Evolutionary conservation across 106 monocot genomes (phyloP).

Genomic region (Platanthera guangdongensis): DNA sequence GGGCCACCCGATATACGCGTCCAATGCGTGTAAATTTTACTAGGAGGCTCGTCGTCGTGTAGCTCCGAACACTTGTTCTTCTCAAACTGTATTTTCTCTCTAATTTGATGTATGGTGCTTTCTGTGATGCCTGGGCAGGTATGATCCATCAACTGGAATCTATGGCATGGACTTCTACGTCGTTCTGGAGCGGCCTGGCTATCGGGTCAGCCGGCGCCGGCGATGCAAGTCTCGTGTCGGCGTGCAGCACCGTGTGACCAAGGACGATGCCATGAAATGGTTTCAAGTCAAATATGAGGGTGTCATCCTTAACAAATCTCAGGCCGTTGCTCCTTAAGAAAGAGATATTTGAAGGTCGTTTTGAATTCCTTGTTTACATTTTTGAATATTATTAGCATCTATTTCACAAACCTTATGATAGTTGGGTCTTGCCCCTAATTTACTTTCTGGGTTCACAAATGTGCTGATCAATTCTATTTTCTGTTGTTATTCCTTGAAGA

Average conservation of each 20-base stretch:
- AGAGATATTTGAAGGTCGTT: not conserved
- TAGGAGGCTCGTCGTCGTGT: not conserved
- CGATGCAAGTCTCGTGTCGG: conserved; percentile 57
- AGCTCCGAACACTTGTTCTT: not conserved
- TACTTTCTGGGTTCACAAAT: too few relatives aligned
- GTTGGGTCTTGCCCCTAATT: too few relatives aligned
- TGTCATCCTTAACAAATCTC: conserved; percentile 72
- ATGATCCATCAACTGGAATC: conserved; percentile 60
- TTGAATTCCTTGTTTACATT: not conserved
- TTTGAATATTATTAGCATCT: too few relatives aligned
- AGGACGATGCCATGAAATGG: conserved; percentile 81
- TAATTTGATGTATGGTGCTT: not conserved
- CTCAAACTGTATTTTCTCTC: not conserved
- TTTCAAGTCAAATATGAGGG: conserved; percentile 79
- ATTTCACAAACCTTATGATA: too few relatives aligned
- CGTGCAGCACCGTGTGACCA: conserved; percentile 62
- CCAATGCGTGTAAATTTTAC: not conserved
- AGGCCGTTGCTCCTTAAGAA: not conserved
- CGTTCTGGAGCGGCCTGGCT: conserved; percentile 47
- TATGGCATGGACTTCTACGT: conserved; percentile 68
- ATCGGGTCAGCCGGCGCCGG: conserved; percentile 48
- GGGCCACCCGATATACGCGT: not conserved
- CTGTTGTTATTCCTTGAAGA: too few relatives aligned
- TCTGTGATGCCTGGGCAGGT: conserved; percentile 14
- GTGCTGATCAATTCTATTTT: too few relatives aligned